A percentile compares a stretch with the other conserved stretches of the same genome.
phyloP scores from a whole-genome alignment of 2,329 filamentous ascomycete genomes.

The Nemania bipapillata region DNA sequence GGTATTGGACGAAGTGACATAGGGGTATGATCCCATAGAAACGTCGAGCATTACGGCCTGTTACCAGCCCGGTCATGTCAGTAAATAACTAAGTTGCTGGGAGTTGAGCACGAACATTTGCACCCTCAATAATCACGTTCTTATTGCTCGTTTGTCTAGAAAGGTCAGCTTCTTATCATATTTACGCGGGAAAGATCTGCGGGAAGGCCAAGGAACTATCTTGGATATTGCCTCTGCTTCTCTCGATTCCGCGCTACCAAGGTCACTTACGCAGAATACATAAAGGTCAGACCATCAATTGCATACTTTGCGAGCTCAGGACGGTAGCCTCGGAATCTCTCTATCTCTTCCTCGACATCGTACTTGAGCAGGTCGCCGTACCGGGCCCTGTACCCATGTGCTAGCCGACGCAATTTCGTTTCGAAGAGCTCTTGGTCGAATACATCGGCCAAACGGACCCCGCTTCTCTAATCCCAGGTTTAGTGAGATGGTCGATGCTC shows the following conservation, averaged over 20 bases:
- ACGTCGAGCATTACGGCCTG: conserved; percentile 63
- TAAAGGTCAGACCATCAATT: conserved; percentile 74
- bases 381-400: conserved; percentile 70
- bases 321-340: conserved; percentile 68
- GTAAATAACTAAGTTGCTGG: too few species aligned
- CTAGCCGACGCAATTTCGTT: conserved; percentile 69
- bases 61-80: background rate
- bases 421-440: conserved; percentile 76
- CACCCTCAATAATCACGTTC: conserved; percentile 75
- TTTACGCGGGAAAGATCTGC: too few species aligned
- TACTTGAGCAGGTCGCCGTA: conserved; percentile 73
- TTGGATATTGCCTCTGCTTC: too few species aligned
- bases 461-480: background rate
- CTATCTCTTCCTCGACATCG: conserved; percentile 76
- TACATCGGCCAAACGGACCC: background rate
- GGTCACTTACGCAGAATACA: conserved; percentile 68
- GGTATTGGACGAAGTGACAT: background rate
- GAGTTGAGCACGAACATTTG: conserved; percentile 49
- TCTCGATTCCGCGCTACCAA: too few species aligned
- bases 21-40: conserved; percentile 60
- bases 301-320: conserved; percentile 68
- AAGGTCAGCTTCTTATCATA: too few species aligned
- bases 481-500: too few species aligned
- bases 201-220: too few species aligned
- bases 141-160: conserved; percentile 68